Evolutionary conservation across 1,284 basidiomycete genomes (phyloP).

Genomic region (Ceraceosorus guamensis): DNA sequence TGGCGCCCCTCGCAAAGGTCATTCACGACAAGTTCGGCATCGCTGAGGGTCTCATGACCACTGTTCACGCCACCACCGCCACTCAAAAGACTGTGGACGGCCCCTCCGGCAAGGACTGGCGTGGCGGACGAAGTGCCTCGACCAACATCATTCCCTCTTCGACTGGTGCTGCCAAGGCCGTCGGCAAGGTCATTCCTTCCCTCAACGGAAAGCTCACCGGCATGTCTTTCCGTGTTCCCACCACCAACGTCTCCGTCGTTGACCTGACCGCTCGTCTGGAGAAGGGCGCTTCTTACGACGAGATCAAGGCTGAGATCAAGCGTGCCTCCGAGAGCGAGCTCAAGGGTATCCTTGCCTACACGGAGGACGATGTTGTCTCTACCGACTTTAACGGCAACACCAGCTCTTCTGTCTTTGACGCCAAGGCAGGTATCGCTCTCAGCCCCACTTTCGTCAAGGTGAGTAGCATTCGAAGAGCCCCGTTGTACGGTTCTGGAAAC

Average conservation of each 20-base stretch:
- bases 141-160: slow-evolving; percentile 99
- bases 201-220: slow-evolving; percentile 94
- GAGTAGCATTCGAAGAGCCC: too few relatives aligned
- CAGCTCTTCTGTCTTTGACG: slow-evolving; percentile 58
- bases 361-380: slow-evolving; percentile 88
- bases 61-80: slow-evolving; percentile 74
- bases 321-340: slow-evolving; percentile 64
- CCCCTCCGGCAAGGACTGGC: slow-evolving; percentile 54
- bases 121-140: slow-evolving; percentile 88
- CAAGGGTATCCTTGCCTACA: slow-evolving; percentile 86
- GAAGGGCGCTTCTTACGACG: slow-evolving; percentile 71
- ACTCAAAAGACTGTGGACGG: slow-evolving; percentile 83
- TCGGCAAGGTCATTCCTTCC: slow-evolving; percentile 94
- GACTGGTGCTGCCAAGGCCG: slow-evolving; percentile 95
- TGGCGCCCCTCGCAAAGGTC: slow-evolving; percentile 97
- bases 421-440: slow-evolving; percentile 83
- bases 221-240: slow-evolving; percentile 96
- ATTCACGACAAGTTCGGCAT: slow-evolving; percentile 70
- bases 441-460: slow-evolving; percentile 93
- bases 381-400: slow-evolving; percentile 13
- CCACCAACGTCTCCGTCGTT: slow-evolving; percentile 93
- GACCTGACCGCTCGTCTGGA: slow-evolving; percentile 91
- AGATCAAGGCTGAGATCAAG: slow-evolving; percentile 84
- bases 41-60: slow-evolving; percentile 77
- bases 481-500: too few relatives aligned